These are phyloP conservation scores for Coemansia sp. DNA, from an alignment of 192 early-diverging fungal species.

Conservation along the genomic window DNA sequence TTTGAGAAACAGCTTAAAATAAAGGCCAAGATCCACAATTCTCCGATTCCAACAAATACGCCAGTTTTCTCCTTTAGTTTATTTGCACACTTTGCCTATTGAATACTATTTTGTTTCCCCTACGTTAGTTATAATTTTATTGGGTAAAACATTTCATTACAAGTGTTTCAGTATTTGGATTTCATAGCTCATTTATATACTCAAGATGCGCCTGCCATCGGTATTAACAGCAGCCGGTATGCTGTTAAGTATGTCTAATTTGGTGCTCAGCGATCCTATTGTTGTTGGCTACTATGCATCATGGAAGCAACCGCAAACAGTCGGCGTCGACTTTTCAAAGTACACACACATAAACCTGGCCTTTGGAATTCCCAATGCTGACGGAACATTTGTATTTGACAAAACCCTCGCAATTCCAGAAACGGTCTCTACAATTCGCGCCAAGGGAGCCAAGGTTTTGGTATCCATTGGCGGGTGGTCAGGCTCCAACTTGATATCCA, in stretches of 20 bases:
- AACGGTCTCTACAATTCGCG: slow-evolving; percentile 56
- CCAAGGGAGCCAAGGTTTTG: slow-evolving; percentile 58
- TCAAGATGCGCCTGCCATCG: background rate
- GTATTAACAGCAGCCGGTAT: slow-evolving; percentile 2
- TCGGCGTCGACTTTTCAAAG: slow-evolving; percentile 40
- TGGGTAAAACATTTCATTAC: no score
- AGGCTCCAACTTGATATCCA: slow-evolving; percentile 66
- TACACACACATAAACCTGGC: slow-evolving; percentile 73
- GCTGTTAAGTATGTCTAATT: background rate
- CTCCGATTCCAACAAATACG: no score
- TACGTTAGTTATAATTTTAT: no score
- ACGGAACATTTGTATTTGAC: slow-evolving; percentile 45
- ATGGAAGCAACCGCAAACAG: slow-evolving; percentile 35
- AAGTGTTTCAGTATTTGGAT: no score
- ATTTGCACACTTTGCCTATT: background rate
- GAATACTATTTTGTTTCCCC: no score
- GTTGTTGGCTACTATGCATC: slow-evolving; percentile 46
- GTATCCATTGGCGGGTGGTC: slow-evolving; percentile 73
- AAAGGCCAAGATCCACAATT: no score
- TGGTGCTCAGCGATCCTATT: background rate
- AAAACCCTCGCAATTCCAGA: slow-evolving; percentile 35
- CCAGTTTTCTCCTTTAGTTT: background rate
- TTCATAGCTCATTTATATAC: no score
- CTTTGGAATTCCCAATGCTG: slow-evolving; percentile 53
- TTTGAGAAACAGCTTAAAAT: no score